Conservation (phyloP, 2,329 filamentous ascomycete genomes). For the Pyrenophora seminiperda region DNA sequence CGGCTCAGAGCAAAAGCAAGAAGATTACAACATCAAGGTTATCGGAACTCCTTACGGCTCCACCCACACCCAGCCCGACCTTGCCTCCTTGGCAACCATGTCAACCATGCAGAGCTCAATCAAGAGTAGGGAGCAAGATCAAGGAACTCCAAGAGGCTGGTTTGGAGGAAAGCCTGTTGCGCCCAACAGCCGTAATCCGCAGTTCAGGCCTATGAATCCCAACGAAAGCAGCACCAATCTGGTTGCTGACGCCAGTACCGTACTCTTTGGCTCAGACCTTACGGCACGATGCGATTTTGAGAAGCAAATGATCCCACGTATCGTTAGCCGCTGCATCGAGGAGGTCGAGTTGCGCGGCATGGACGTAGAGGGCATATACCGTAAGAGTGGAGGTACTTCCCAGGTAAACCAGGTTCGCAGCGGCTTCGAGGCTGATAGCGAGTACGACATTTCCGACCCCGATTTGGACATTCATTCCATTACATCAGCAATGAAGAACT, state of each 20-base stretch:
- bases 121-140: constrained; percentile 36
- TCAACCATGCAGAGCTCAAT: constrained; percentile 39
- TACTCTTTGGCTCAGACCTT: constrained; percentile 88
- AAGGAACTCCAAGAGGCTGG: constrained; percentile 37
- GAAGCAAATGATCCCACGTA: constrained; percentile 83
- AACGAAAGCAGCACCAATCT: constrained; percentile 54
- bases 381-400: constrained; percentile 92
- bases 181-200: constrained; percentile 15
- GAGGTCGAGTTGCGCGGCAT: constrained; percentile 96
- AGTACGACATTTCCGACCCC: constrained; percentile 91
- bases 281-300: constrained; percentile 85
- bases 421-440: constrained; percentile 84
- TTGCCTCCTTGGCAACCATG: constrained; percentile 10
- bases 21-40: constrained; percentile 58
- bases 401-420: constrained; percentile 89
- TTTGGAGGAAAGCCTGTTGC: constrained; percentile 38
- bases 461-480: constrained; percentile 95
- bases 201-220: constrained; percentile 43
- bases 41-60: constrained; percentile 54
- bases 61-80: constrained; percentile 42
- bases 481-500: constrained; percentile 94
- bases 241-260: constrained; percentile 45
- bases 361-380: constrained; percentile 96
- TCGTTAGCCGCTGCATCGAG: constrained; percentile 92
- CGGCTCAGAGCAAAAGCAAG: constrained; percentile 62